phyloP scores from a whole-genome alignment of 306 rosid species.

The Trifolium repens region DNA sequence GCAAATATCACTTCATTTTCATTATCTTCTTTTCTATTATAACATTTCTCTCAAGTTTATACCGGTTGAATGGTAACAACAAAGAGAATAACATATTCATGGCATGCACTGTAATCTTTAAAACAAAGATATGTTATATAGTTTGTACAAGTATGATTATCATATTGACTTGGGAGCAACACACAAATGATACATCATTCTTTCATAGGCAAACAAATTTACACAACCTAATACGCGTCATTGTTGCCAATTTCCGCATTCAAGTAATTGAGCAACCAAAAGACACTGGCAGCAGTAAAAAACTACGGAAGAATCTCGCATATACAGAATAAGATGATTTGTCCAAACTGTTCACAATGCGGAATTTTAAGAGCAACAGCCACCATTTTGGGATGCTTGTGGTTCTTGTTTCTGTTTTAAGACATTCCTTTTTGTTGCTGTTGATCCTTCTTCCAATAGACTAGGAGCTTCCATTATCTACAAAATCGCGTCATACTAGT shows the following conservation, averaged over 20 bases:
- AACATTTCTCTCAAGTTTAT: no score
- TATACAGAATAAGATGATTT: constrained; percentile 55
- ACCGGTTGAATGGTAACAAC: not conserved
- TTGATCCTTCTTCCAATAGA: constrained; percentile 89
- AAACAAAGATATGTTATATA: not conserved
- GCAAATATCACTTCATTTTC: no score
- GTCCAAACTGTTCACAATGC: constrained; percentile 37
- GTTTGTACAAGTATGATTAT: constrained; percentile 1
- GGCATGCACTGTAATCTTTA: not conserved
- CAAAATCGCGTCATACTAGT: constrained; percentile 27
- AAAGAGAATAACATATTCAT: not conserved
- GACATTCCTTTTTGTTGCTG: constrained; percentile 70
- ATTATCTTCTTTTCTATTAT: no score
- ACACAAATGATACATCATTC: constrained; percentile 42
- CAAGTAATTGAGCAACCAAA: constrained; percentile 45
- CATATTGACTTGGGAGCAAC: constrained; percentile 32
- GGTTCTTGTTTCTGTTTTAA: constrained; percentile 73
- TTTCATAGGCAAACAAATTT: constrained; percentile 52
- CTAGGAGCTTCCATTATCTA: constrained; percentile 96
- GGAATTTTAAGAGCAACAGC: constrained; percentile 68
- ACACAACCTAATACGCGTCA: constrained; percentile 55
- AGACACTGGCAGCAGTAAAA: constrained; percentile 39
- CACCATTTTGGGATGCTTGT: constrained; percentile 54
- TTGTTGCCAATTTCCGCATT: constrained; percentile 46
- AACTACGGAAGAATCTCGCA: constrained; percentile 51